Conservation (phyloP, 176 grass and related monocot genomes). For the Eleusine coracana region DNA sequence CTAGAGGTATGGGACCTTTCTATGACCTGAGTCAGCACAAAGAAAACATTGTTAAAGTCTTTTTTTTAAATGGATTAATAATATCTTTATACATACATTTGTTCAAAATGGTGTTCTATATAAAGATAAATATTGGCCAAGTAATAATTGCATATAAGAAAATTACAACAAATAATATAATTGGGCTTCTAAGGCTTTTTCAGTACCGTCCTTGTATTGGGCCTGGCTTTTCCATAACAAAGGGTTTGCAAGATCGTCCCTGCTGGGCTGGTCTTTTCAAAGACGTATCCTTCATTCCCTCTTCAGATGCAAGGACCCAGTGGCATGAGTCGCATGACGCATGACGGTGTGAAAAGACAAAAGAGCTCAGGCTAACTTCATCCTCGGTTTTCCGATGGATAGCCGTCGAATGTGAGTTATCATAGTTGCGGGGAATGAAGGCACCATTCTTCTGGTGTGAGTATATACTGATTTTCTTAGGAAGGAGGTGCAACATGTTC, state of each 20-base stretch:
- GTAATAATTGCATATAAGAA: neutral
- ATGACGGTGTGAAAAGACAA: too few relatives aligned
- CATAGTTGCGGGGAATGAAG: too few relatives aligned
- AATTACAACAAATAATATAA: neutral
- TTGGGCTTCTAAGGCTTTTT: neutral
- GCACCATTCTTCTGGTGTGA: too few relatives aligned
- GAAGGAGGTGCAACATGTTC: too few relatives aligned
- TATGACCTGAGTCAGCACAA: neutral
- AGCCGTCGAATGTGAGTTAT: too few relatives aligned
- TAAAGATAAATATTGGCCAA: neutral
- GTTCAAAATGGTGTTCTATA: neutral
- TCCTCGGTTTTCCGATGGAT: too few relatives aligned
- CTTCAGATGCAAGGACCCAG: too few relatives aligned
- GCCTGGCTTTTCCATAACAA: neutral
- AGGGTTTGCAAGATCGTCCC: neutral
- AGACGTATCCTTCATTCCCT: too few relatives aligned
- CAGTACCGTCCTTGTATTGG: neutral
- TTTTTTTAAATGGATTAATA: neutral
- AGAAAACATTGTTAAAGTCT: too few relatives aligned
- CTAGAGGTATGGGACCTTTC: neutral
- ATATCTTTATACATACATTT: neutral
- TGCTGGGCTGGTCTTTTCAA: neutral
- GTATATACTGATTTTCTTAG: too few relatives aligned
- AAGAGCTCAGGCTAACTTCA: too few relatives aligned
- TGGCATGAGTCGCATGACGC: too few relatives aligned